phyloP scores from a whole-genome alignment of 2,329 filamentous ascomycete genomes.

The Zelopaecilomyces penicillatus region DNA sequence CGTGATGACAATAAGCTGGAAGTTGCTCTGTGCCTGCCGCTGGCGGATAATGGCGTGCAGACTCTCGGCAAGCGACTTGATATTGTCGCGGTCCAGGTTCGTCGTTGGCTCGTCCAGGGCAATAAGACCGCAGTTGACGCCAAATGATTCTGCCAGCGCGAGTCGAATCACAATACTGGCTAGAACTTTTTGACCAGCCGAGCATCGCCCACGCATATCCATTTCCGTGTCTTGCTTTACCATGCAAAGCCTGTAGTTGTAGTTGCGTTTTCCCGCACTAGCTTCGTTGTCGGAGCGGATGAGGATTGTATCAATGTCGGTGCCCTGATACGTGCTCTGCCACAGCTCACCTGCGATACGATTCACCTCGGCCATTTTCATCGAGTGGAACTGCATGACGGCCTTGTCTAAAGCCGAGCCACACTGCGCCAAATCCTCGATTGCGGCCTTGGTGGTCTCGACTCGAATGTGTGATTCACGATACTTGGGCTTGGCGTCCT shows the following conservation, averaged over 20 bases:
- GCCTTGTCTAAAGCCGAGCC: slow-evolving; percentile 81
- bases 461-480: slow-evolving; percentile 84
- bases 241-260: slow-evolving; percentile 98
- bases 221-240: slow-evolving; percentile 95
- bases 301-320: slow-evolving; percentile 91
- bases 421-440: slow-evolving; percentile 82
- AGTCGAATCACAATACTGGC: slow-evolving; percentile 96
- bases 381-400: slow-evolving; percentile 90
- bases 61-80: slow-evolving; percentile 75
- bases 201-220: slow-evolving; percentile 98
- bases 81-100: slow-evolving; percentile 93
- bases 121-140: slow-evolving; percentile 90
- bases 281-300: slow-evolving; percentile 88
- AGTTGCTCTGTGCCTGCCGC: slow-evolving; percentile 80
- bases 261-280: slow-evolving; percentile 63
- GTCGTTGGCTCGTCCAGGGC: slow-evolving; percentile 96
- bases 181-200: slow-evolving; percentile 91
- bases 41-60: slow-evolving; percentile 80
- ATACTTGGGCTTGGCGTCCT: slow-evolving; percentile 70
- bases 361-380: slow-evolving; percentile 99
- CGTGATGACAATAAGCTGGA: slow-evolving; percentile 97
- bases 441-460: slow-evolving; percentile 83
- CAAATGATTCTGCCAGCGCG: slow-evolving; percentile 92
- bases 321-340: slow-evolving; percentile 93
- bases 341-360: slow-evolving; percentile 91